A percentile compares a stretch with the other conserved stretches of the same genome.
Evolutionary conservation across 768 basidiomycete species (phyloP).

Genomic region (Suillus hirtellus): DNA sequence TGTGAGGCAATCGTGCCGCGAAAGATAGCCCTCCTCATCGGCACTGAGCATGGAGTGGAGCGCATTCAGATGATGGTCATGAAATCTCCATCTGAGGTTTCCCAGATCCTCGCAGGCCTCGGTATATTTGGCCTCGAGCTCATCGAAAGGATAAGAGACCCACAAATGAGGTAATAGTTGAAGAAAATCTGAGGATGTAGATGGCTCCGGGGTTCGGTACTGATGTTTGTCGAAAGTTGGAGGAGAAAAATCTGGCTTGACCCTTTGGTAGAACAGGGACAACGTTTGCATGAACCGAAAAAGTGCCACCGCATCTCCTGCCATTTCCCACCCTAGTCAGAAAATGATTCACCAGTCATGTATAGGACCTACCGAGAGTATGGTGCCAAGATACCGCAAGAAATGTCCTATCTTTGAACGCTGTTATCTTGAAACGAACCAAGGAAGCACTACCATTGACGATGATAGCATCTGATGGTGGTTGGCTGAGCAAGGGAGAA

Average conservation of each 20-base stretch:
- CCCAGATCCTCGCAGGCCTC: conserved; percentile 16
- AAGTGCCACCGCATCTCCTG: conserved; percentile 32
- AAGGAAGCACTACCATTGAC: conserved; percentile 23
- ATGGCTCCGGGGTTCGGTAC: conserved; percentile 20
- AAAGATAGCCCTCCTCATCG: conserved; percentile 10
- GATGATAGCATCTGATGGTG: conserved; percentile 15
- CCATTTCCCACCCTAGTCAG: background rate
- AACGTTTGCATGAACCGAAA: conserved; percentile 31
- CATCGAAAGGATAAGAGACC: conserved; percentile 16
- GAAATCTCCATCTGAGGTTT: conserved; percentile 21
- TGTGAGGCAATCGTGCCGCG: conserved; percentile 33
- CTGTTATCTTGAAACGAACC: conserved; percentile 29
- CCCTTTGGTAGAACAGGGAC: conserved; percentile 32
- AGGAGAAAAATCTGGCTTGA: conserved; percentile 8
- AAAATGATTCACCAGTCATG: background rate
- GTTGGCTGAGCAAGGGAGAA: conserved; percentile 19
- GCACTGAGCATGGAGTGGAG: conserved; percentile 19
- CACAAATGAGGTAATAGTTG: conserved; percentile 29
- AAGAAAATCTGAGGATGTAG: conserved; percentile 17
- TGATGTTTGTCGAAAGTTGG: conserved; percentile 29
- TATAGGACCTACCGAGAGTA: conserved; percentile 26
- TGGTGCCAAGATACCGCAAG: conserved; percentile 39
- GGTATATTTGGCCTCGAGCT: conserved; percentile 20
- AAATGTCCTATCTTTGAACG: conserved; percentile 26
- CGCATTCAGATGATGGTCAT: conserved; percentile 13